Conservation (phyloP, 192 early-diverging fungal species). For the Funneliformis geosporum region DNA sequence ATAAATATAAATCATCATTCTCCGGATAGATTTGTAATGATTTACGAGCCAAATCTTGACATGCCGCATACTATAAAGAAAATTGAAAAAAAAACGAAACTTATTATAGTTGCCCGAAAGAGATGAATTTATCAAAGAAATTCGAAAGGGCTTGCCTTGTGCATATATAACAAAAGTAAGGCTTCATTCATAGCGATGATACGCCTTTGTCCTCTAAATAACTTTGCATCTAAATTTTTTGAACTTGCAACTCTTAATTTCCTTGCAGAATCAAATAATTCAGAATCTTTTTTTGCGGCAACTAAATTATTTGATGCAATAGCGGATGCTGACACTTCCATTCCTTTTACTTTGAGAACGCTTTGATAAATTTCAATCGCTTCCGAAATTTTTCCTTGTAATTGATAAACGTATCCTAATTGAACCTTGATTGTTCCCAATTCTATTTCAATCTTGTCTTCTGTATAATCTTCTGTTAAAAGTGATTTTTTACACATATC, state of each 20-base stretch:
- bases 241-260: slow-evolving; percentile 56
- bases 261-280: slow-evolving; percentile 59
- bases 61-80: slow-evolving; percentile 47
- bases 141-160: slow-evolving; percentile 40
- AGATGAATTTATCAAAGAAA: slow-evolving; percentile 1
- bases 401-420: slow-evolving; percentile 68
- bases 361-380: slow-evolving; percentile 62
- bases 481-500: slow-evolving; percentile 53
- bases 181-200: slow-evolving; percentile 66
- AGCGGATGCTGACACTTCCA: slow-evolving; percentile 57
- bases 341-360: slow-evolving; percentile 54
- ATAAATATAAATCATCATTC: slow-evolving; percentile 59
- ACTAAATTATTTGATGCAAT: slow-evolving; percentile 74
- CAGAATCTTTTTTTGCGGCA: slow-evolving; percentile 54
- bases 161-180: slow-evolving; percentile 56
- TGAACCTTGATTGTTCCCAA: slow-evolving; percentile 62
- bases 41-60: slow-evolving; percentile 51
- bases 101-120: not conserved
- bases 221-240: slow-evolving; percentile 60
- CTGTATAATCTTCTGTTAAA: slow-evolving; percentile 51
- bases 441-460: slow-evolving; percentile 69
- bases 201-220: slow-evolving; percentile 58
- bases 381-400: slow-evolving; percentile 52
- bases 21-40: slow-evolving; percentile 61
- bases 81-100: not conserved